phyloP scores from a whole-genome alignment of 1,284 basidiomycete species.

The Anthracocystis panici-leucophaei region DNA sequence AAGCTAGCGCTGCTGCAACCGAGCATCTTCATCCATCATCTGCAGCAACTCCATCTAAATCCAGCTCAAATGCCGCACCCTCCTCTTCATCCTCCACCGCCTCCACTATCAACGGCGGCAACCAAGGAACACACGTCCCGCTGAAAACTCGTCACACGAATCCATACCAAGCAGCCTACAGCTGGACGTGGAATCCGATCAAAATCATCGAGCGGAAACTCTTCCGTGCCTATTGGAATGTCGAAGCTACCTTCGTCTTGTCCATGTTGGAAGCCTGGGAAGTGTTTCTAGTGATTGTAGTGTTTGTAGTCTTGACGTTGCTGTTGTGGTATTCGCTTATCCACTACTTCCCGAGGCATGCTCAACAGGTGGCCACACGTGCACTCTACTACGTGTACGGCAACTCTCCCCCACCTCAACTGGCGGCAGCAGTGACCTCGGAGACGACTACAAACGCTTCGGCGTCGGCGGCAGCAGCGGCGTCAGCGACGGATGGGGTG shows the following conservation, averaged over 20 bases:
- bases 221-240: slow-evolving; percentile 44
- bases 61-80: slow-evolving; percentile 1
- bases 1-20: not conserved
- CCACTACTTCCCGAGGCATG: slow-evolving; percentile 46
- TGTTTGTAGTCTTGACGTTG: slow-evolving; percentile 24
- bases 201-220: slow-evolving; percentile 44
- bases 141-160: slow-evolving; percentile 7
- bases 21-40: slow-evolving; percentile 32
- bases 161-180: slow-evolving; percentile 12
- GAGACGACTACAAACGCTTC: slow-evolving; percentile 6
- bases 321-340: slow-evolving; percentile 43
- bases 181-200: slow-evolving; percentile 47
- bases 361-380: slow-evolving; percentile 28
- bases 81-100: slow-evolving; percentile 23
- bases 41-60: slow-evolving; percentile 6
- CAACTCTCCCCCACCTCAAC: slow-evolving; percentile 29
- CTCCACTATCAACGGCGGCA: slow-evolving; percentile 12
- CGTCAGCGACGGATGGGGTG: slow-evolving; percentile 15
- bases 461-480: not conserved
- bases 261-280: slow-evolving; percentile 56
- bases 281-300: slow-evolving; percentile 42
- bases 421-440: slow-evolving; percentile 23
- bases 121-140: slow-evolving; percentile 14
- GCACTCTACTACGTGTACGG: slow-evolving; percentile 52
- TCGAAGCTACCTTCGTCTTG: slow-evolving; percentile 43